phyloP scores from a whole-genome alignment of 2,329 filamentous ascomycete species.

The Bertia moriformis region DNA sequence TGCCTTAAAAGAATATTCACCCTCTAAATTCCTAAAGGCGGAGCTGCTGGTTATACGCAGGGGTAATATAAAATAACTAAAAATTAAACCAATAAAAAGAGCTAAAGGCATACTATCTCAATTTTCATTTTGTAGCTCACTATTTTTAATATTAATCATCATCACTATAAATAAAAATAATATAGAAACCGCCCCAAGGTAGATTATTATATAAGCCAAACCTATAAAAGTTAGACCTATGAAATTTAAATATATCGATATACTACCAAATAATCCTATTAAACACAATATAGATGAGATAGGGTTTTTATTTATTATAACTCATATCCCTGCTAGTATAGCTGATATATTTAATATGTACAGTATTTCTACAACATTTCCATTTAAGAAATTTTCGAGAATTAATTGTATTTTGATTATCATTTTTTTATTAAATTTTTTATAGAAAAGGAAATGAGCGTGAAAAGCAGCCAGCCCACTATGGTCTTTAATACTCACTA shows the following conservation, averaged over 20 bases:
- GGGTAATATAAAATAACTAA: slow-evolving; percentile 1
- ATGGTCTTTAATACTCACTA: no score
- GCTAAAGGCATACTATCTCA: slow-evolving; percentile 7
- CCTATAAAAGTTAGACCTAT: slow-evolving; percentile 1
- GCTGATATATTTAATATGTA: slow-evolving; percentile 1
- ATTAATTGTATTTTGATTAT: no score
- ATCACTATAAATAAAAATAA: slow-evolving; percentile 5
- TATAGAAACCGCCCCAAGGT: slow-evolving; percentile 1
- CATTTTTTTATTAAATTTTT: no score
- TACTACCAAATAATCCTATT: slow-evolving; percentile 1
- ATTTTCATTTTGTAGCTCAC: slow-evolving; percentile 5
- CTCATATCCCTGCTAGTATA: slow-evolving; percentile 1
- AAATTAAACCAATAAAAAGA: slow-evolving; percentile 2
- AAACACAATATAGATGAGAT: background rate
- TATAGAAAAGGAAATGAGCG: no score
- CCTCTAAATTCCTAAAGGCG: background rate
- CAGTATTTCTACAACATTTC: background rate
- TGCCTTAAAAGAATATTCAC: background rate
- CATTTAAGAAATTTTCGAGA: background rate
- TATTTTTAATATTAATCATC: slow-evolving; percentile 5
- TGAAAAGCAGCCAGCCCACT: no score
- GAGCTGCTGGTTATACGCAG: background rate
- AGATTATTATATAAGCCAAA: slow-evolving; percentile 1
- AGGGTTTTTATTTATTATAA: slow-evolving; percentile 1
- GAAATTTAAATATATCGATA: slow-evolving; percentile 1